phyloP scores from a whole-genome alignment of 305 asterid genomes.

The Striga hermonthica region DNA sequence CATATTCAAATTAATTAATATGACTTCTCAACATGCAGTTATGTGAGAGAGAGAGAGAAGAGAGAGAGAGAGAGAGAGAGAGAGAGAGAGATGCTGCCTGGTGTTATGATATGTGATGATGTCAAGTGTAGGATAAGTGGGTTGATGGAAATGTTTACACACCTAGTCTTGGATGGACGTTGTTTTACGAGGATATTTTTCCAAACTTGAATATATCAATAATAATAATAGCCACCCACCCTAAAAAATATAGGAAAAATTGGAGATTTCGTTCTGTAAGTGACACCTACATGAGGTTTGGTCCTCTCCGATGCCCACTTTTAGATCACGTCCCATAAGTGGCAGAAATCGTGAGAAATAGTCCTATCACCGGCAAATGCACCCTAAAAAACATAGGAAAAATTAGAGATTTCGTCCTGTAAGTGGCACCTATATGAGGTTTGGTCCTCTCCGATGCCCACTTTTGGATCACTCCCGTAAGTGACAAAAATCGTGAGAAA shows the following conservation, averaged over 20 bases:
- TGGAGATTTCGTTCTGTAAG: no score
- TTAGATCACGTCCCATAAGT: no score
- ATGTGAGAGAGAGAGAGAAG: conserved; percentile 28
- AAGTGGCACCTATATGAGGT: no score
- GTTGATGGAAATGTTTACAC: conserved; percentile 41
- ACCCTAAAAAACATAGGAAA: no score
- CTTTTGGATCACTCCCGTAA: no score
- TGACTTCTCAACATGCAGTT: conserved; percentile 24
- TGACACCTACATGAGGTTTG: no score
- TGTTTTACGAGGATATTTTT: conserved; percentile 37
- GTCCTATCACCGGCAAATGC: no score
- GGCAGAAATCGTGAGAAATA: no score
- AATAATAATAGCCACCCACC: neutral
- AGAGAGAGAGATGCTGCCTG: conserved; percentile 26
- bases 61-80: conserved; percentile 32
- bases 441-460: no score
- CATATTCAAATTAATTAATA: neutral
- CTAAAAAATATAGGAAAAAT: conserved; percentile 2
- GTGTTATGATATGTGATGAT: conserved; percentile 27
- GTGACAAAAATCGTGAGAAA: no score
- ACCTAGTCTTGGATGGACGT: conserved; percentile 41
- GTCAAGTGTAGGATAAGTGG: conserved; percentile 32
- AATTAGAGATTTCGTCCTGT: no score
- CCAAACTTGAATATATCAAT: conserved; percentile 32
- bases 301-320: no score